Evolutionary conservation across 2,329 filamentous ascomycete genomes (phyloP), one percentile per base, ranked within the genome.

Genomic region (Chaetomium sp.): DNA sequence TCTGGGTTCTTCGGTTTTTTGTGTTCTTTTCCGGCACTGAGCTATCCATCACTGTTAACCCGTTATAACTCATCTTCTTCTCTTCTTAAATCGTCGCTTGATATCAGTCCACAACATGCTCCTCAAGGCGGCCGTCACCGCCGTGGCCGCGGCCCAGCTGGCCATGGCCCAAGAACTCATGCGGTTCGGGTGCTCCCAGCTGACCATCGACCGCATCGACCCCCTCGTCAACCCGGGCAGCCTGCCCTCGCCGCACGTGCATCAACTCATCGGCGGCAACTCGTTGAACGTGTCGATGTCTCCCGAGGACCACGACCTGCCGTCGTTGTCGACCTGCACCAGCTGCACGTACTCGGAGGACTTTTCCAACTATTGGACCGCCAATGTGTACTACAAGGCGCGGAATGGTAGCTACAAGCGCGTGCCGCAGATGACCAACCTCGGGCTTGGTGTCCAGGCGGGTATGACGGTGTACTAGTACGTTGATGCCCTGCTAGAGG

Each of bases 221-320:
- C 69, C 69, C 2, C 61, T 71, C 1, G 68, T 71, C 32, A 70
- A 70, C 61, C 69, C 68, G 4, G 80, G 79, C 2, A 49, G 58
- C 5, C 70, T 78, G n/a, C 77, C 80, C 3, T 75, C 79, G 2
- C 67, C 70, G 7, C 80, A 84, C 67, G 73, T 80, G 6, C 81
- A 84, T 65, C 79, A 77, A 49, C 77, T 84, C 54, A 75, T 79
- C 50, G 80, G 82, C 52, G 73, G 72, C n/a, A 72, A 75, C 59
- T 69, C 69, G 1, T 76, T 76, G 69, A 75, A 75, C 58, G 67
- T 68, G 0, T 67, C 70, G n/a, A 75, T 76, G 73, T 68, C 69
- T 5, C 64, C 65, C 1, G 59, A 59, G 9, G 68, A 71, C 46
- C 65, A 70, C 43, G 59, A 66, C 32, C 44, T 27, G 19, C 19